Evolutionary conservation across 1,284 basidiomycete species (phyloP).

Genomic region (Austroboletus olivaceoglutinosus): DNA sequence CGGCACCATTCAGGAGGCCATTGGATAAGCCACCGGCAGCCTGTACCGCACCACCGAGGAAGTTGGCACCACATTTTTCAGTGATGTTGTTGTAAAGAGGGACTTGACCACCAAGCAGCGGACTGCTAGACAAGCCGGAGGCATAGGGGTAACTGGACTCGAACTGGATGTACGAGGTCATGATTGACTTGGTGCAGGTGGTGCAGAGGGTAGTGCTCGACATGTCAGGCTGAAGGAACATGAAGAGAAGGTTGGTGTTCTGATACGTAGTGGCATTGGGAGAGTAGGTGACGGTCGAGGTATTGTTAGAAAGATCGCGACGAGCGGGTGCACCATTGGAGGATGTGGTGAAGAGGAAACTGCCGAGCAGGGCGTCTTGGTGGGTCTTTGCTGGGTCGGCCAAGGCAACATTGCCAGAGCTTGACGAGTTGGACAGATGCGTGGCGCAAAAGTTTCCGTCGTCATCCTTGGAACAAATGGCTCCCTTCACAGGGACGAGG

Average conservation of each 20-base stretch:
- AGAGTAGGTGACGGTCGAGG: conserved; percentile 35
- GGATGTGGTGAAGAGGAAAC: conserved; percentile 19
- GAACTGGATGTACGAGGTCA: conserved; percentile 74
- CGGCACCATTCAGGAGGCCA: conserved; percentile 34
- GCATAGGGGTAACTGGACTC: conserved; percentile 72
- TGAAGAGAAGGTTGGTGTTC: conserved; percentile 70
- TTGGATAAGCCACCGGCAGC: conserved; percentile 61
- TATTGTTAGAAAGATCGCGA: conserved; percentile 24
- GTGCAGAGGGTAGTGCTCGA: conserved; percentile 64
- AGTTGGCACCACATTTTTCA: conserved; percentile 56
- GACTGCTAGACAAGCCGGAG: conserved; percentile 63
- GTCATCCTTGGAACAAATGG: conserved; percentile 75
- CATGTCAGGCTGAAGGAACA: conserved; percentile 64
- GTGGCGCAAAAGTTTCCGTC: conserved; percentile 66
- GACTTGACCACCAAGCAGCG: conserved; percentile 65
- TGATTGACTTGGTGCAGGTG: conserved; percentile 72
- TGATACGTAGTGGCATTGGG: conserved; percentile 72
- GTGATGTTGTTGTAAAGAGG: conserved; percentile 63
- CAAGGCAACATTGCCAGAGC: conserved; percentile 19
- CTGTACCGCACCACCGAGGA: conserved; percentile 61
- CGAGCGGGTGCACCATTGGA: conserved; percentile 28
- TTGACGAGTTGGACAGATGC: conserved; percentile 30
- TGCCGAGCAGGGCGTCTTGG: conserved; percentile 16
- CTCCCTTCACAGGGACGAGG: conserved; percentile 59
- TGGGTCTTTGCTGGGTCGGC: conserved; percentile 9